Evolutionary conservation across 768 basidiomycete species (phyloP).

Genomic region (Tephrocybe sp.): DNA sequence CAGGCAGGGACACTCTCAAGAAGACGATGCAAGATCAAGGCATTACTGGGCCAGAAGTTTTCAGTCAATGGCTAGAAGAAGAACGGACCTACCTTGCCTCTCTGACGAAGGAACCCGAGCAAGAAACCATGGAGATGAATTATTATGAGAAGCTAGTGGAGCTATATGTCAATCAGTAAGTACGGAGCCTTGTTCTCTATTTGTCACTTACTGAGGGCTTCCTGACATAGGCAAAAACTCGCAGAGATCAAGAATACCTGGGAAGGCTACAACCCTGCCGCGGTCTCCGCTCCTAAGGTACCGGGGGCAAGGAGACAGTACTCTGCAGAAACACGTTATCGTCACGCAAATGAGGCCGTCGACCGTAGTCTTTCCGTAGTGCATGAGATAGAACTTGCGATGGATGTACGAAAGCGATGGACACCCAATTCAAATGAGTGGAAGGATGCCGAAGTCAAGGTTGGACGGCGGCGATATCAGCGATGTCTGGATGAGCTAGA

Average conservation of each 20-base stretch:
- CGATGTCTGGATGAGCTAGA: conserved; percentile 21
- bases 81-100: not conserved
- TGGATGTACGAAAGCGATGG: not conserved
- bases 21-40: not conserved
- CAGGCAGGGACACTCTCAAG: not conserved
- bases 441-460: conserved; percentile 9
- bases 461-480: conserved; percentile 12
- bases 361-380: not conserved
- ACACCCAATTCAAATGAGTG: conserved; percentile 1
- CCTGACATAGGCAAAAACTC: not conserved
- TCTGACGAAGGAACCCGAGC: not conserved
- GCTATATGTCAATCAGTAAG: not conserved
- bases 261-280: no score
- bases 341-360: not conserved
- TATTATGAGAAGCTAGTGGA: conserved; percentile 2
- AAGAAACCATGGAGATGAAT: not conserved
- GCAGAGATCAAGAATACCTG: not conserved
- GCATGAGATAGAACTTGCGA: not conserved
- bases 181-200: not conserved
- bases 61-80: not conserved
- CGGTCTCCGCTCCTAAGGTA: no score
- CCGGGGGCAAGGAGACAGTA: not conserved
- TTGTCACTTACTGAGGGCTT: not conserved
- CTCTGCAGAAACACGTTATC: not conserved
- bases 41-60: not conserved